These are phyloP conservation scores for Conticribra weissflogii DNA, from an alignment of 108 stramenopile genomes.

Conservation along the genomic window DNA sequence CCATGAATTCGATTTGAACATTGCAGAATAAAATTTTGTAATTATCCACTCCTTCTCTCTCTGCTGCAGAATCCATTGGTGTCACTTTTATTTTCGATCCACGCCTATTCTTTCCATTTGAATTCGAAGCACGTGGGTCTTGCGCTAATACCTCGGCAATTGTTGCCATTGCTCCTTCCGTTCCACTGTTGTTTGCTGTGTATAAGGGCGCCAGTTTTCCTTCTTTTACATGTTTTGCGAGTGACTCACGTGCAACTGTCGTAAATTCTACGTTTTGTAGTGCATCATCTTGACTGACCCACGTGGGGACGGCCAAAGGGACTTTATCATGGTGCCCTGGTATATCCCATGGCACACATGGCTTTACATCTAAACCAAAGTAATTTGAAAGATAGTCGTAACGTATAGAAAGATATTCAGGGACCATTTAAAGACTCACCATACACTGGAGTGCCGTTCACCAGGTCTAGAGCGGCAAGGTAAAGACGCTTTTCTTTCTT, in stretches of 20 bases:
- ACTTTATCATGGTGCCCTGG: conserved; percentile 56
- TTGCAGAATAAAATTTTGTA: conserved; percentile 52
- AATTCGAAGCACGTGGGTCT: conserved; percentile 76
- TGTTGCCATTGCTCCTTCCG: conserved; percentile 48
- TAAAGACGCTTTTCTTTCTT: conserved; percentile 55
- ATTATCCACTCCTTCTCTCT: too few relatives aligned
- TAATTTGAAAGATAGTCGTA: too few relatives aligned
- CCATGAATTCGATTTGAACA: conserved; percentile 43
- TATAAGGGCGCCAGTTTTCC: conserved; percentile 66
- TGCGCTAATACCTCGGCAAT: conserved; percentile 74
- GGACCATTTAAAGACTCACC: conserved; percentile 4
- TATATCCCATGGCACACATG: conserved; percentile 84
- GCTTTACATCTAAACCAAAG: conserved; percentile 80
- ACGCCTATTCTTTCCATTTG: conserved; percentile 64
- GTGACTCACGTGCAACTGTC: conserved; percentile 32
- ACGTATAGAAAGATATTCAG: too few relatives aligned
- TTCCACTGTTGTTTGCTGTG: conserved; percentile 47
- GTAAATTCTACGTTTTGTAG: conserved; percentile 61
- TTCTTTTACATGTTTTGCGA: conserved; percentile 35
- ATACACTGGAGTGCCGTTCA: conserved; percentile 92
- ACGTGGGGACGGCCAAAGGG: conserved; percentile 53
- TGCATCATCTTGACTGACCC: conserved; percentile 73
- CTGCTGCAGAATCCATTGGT: neutral
- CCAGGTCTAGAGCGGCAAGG: conserved; percentile 81
- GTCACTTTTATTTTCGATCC: conserved; percentile 37